A percentile compares a stretch with the other conserved stretches of the same genome.
Evolutionary conservation across 2,329 filamentous ascomycete genomes (phyloP).

Genomic region (Shiraia sp.): DNA sequence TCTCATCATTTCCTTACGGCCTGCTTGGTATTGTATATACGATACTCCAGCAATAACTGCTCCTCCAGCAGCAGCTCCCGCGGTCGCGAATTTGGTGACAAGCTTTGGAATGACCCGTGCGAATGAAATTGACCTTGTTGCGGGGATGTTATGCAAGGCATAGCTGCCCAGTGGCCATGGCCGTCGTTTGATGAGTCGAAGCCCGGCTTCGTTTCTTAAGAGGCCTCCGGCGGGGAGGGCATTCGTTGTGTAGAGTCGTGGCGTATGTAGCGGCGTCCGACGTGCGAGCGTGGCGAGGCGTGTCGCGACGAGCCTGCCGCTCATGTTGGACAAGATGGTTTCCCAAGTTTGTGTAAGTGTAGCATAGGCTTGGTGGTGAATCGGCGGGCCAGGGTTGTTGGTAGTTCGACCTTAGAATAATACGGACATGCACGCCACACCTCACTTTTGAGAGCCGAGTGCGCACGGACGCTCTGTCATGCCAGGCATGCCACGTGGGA

Average conservation of each 20-base stretch:
- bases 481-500: too few species aligned
- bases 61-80: slow-evolving; percentile 91
- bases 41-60: slow-evolving; percentile 83
- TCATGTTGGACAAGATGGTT: slow-evolving; percentile 54
- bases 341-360: slow-evolving; percentile 9
- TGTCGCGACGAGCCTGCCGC: slow-evolving; percentile 75
- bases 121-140: slow-evolving; percentile 68
- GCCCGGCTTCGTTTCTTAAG: slow-evolving; percentile 40
- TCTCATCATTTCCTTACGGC: slow-evolving; percentile 62
- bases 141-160: slow-evolving; percentile 78
- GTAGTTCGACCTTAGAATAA: slow-evolving; percentile 5
- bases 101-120: slow-evolving; percentile 77
- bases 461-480: too few species aligned
- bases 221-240: slow-evolving; percentile 43
- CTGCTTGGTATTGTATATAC: slow-evolving; percentile 95
- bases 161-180: slow-evolving; percentile 78
- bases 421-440: slow-evolving; percentile 21
- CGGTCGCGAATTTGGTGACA: slow-evolving; percentile 82
- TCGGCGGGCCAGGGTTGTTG: neutral
- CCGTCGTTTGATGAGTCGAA: slow-evolving; percentile 53
- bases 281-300: slow-evolving; percentile 70
- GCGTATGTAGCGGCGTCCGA: slow-evolving; percentile 64
- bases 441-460: slow-evolving; percentile 10
- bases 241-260: slow-evolving; percentile 50
- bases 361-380: slow-evolving; percentile 18